phyloP scores from a whole-genome alignment of 306 rosid species.

The Cicer cuneatum region DNA sequence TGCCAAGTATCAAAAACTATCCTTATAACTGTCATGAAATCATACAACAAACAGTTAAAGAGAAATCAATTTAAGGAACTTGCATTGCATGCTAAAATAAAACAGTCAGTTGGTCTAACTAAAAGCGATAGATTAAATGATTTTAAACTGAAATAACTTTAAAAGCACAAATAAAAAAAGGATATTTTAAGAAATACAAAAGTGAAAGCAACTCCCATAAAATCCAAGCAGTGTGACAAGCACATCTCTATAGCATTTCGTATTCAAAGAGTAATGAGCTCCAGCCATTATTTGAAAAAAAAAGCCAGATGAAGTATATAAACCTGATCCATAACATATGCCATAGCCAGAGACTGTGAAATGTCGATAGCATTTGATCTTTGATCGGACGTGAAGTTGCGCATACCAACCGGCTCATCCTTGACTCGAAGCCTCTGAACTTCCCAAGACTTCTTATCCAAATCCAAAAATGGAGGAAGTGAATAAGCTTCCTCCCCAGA shows the following conservation, averaged over 20 bases:
- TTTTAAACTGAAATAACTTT: conserved; percentile 27
- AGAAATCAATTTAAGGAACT: conserved; percentile 35
- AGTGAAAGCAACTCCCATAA: conserved; percentile 27
- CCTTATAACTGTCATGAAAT: background rate
- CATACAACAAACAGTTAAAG: conserved; percentile 12
- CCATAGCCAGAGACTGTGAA: conserved; percentile 83
- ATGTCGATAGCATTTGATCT: conserved; percentile 76
- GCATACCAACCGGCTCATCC: conserved; percentile 52
- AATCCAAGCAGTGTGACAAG: conserved; percentile 19
- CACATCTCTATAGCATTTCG: conserved; percentile 28
- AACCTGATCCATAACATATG: conserved; percentile 99
- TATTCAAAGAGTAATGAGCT: conserved; percentile 9
- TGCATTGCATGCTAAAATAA: conserved; percentile 17
- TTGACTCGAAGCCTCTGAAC: conserved; percentile 44
- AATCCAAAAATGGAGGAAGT: conserved; percentile 52
- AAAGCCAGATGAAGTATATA: conserved; percentile 3
- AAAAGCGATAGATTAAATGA: conserved; percentile 19
- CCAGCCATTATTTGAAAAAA: conserved; percentile 7
- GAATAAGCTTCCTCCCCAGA: conserved; percentile 60
- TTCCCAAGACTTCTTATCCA: conserved; percentile 59
- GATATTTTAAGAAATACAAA: conserved; percentile 31
- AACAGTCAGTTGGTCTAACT: conserved; percentile 11
- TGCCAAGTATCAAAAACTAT: conserved; percentile 30
- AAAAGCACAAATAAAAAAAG: conserved; percentile 26
- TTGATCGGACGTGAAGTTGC: conserved; percentile 68